Conservation (phyloP, 2,329 filamentous ascomycete genomes). For the Aspergillus eucalypticola region DNA sequence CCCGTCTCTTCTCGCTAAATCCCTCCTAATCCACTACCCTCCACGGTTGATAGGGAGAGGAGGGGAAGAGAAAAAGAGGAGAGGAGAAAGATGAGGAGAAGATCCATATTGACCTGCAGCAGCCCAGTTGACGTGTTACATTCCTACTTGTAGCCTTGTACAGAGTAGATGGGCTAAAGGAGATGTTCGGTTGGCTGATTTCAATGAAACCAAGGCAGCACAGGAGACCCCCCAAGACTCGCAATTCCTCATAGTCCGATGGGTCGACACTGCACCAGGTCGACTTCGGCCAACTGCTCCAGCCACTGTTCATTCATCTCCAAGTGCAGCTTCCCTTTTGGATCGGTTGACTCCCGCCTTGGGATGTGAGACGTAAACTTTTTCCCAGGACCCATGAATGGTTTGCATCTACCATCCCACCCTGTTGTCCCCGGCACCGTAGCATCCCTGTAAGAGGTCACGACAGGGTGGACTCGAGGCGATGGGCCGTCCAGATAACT, state of each 20-base stretch:
- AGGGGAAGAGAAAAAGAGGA: neutral
- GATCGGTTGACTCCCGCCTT: neutral
- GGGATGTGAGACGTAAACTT: neutral
- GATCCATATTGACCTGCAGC: conserved; percentile 8
- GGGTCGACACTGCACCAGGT: neutral
- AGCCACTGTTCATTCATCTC: neutral
- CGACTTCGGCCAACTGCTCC: neutral
- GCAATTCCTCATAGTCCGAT: neutral
- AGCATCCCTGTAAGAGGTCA: neutral
- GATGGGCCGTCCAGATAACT: neutral
- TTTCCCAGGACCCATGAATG: neutral
- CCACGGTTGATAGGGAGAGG: neutral
- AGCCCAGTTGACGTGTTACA: conserved; percentile 16
- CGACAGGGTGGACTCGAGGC: neutral
- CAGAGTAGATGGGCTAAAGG: neutral
- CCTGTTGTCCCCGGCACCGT: neutral
- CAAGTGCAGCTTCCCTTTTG: neutral
- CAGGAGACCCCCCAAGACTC: neutral
- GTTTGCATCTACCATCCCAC: neutral
- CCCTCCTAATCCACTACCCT: neutral
- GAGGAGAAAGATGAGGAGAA: conserved; percentile 1
- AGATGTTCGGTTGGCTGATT: neutral
- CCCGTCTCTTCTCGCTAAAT: no score
- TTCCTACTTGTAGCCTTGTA: conserved; percentile 9
- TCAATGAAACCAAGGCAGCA: neutral